These are phyloP conservation scores for Leucosporidium creatinivorum DNA, from an alignment of 768 basidiomycete genomes.

Conservation along the genomic window DNA sequence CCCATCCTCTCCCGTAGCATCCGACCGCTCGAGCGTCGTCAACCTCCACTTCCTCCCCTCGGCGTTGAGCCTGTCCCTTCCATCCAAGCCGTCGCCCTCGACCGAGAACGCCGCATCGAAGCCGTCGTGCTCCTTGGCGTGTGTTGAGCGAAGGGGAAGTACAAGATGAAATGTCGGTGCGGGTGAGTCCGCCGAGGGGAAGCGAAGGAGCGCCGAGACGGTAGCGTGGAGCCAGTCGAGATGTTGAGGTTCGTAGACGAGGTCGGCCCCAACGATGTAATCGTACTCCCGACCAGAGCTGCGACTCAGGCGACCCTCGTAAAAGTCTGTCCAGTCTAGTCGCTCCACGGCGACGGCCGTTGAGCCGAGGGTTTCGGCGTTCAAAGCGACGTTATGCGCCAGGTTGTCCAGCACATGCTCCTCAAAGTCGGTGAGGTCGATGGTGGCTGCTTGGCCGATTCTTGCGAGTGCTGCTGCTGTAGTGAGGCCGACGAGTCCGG, in stretches of 20 bases:
- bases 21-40: not conserved
- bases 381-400: constrained; percentile 52
- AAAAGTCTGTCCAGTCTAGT: constrained; percentile 56
- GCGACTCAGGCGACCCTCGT: not conserved
- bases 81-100: no score
- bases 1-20: not conserved
- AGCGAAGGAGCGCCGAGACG: constrained; percentile 50
- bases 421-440: constrained; percentile 64
- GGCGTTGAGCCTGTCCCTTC: not conserved
- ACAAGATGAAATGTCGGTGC: constrained; percentile 61
- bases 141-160: constrained; percentile 58
- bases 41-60: constrained; percentile 1
- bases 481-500: constrained; percentile 70
- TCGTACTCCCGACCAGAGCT: constrained; percentile 51
- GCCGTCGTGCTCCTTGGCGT: constrained; percentile 53
- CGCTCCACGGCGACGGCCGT: constrained; percentile 45
- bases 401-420: constrained; percentile 62
- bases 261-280: constrained; percentile 68
- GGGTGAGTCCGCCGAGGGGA: not conserved
- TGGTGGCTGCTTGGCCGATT: constrained; percentile 34
- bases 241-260: constrained; percentile 66
- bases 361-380: constrained; percentile 42
- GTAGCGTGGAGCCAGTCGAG: constrained; percentile 62
- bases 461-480: constrained; percentile 49
- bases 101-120: constrained; percentile 42